phyloP scores from a whole-genome alignment of 2,329 filamentous ascomycete species.

The Knufia petricola region DNA sequence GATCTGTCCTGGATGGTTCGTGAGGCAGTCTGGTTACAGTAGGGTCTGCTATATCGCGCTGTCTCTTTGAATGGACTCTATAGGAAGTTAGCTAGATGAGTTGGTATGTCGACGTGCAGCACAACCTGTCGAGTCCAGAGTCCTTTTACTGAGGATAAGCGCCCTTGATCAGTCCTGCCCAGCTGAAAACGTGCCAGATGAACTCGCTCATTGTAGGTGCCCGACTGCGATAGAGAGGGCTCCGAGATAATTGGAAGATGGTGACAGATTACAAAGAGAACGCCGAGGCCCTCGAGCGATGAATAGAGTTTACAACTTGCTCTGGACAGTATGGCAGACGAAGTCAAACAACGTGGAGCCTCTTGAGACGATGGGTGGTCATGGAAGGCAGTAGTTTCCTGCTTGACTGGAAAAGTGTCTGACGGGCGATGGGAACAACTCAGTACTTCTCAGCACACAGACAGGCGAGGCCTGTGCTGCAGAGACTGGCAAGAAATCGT shows the following conservation, averaged over 20 bases:
- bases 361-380: neutral
- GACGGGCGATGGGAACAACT: constrained; percentile 5
- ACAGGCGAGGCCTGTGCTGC: constrained; percentile 1
- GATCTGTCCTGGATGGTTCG: constrained; percentile 5
- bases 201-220: constrained; percentile 22
- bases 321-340: neutral
- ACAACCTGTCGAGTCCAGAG: constrained; percentile 1
- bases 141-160: constrained; percentile 16
- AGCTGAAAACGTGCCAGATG: constrained; percentile 23
- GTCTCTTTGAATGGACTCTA: neutral
- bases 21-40: constrained; percentile 9
- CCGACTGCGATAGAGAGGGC: too few relatives aligned
- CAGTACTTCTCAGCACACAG: constrained; percentile 8
- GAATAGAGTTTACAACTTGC: neutral
- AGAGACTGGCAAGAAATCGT: neutral
- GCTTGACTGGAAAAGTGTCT: neutral
- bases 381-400: neutral
- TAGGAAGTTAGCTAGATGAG: neutral
- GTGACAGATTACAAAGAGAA: neutral
- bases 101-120: neutral
- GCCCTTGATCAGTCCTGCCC: constrained; percentile 23
- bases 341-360: constrained; percentile 3
- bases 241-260: neutral
- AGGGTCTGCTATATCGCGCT: constrained; percentile 8
- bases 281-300: neutral